Evolutionary conservation across 140 eudicot genomes (phyloP).

Genomic region (Flaveria floridana): DNA sequence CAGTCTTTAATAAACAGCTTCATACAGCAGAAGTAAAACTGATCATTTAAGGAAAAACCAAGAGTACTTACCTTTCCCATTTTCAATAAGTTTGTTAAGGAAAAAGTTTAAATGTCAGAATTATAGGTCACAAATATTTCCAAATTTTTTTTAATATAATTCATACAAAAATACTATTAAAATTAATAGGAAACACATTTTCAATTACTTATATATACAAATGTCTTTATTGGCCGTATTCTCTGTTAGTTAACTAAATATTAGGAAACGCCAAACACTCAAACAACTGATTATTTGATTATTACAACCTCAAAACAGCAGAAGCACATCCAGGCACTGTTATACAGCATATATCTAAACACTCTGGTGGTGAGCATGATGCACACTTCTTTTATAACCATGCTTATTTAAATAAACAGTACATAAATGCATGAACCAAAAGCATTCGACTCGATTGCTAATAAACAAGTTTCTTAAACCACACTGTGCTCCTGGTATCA

Average conservation of each 20-base stretch:
- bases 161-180: neutral
- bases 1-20: neutral
- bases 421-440: neutral
- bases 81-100: neutral
- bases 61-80: neutral
- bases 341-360: neutral
- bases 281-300: constrained; percentile 8
- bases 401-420: neutral
- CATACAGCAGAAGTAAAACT: neutral
- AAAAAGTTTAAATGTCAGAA: neutral
- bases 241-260: neutral
- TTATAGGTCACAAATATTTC: neutral
- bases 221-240: constrained; percentile 1
- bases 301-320: constrained; percentile 7
- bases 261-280: neutral
- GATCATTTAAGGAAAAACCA: neutral
- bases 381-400: neutral
- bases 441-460: neutral
- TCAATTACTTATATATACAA: neutral
- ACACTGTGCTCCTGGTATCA: neutral
- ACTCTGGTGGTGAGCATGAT: neutral
- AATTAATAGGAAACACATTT: neutral
- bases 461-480: neutral
- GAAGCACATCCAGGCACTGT: neutral
- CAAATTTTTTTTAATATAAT: neutral